Conservation (phyloP, 257 asterid species). For the Mentha longifolia region DNA sequence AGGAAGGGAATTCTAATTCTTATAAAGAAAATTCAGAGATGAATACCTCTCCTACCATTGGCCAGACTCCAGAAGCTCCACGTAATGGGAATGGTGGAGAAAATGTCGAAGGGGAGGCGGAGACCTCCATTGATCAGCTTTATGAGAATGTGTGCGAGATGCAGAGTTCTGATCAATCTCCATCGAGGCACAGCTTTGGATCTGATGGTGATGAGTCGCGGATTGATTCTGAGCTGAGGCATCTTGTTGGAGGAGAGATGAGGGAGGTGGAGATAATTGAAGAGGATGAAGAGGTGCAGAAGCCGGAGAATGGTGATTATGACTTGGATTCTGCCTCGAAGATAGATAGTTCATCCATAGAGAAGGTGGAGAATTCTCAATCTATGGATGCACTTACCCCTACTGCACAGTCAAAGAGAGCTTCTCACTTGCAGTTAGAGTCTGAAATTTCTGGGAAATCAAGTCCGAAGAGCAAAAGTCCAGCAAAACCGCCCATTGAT, state of each 20-base stretch:
- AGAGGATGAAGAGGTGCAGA: conserved; percentile 72
- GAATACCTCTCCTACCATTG: conserved; percentile 34
- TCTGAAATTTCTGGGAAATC: conserved; percentile 54
- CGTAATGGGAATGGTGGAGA: conserved; percentile 39
- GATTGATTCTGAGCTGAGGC: conserved; percentile 83
- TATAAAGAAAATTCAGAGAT: conserved; percentile 43
- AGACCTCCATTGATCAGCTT: conserved; percentile 85
- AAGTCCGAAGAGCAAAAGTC: conserved; percentile 57
- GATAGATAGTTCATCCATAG: conserved; percentile 42
- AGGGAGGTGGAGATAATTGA: conserved; percentile 78
- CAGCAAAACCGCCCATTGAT: conserved; percentile 49
- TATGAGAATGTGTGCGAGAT: conserved; percentile 89
- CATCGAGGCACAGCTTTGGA: conserved; percentile 86
- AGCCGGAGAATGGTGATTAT: conserved; percentile 47
- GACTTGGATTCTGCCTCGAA: conserved; percentile 48
- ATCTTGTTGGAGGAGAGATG: conserved; percentile 92
- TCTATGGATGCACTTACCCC: conserved; percentile 42
- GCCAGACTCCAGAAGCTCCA: conserved; percentile 44
- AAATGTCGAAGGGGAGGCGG: conserved; percentile 50
- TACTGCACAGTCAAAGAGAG: conserved; percentile 51
- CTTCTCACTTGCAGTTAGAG: conserved; percentile 45
- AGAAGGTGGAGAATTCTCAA: conserved; percentile 46
- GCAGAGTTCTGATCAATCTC: conserved; percentile 97
- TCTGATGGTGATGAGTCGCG: conserved; percentile 95
- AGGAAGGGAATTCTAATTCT: conserved; percentile 45